Percentiles rank a stretch among this genome's conserved stretches.
Conservation (phyloP, 1,139 yeast genomes). For the Kurtzmaniella quercitrusa region DNA sequence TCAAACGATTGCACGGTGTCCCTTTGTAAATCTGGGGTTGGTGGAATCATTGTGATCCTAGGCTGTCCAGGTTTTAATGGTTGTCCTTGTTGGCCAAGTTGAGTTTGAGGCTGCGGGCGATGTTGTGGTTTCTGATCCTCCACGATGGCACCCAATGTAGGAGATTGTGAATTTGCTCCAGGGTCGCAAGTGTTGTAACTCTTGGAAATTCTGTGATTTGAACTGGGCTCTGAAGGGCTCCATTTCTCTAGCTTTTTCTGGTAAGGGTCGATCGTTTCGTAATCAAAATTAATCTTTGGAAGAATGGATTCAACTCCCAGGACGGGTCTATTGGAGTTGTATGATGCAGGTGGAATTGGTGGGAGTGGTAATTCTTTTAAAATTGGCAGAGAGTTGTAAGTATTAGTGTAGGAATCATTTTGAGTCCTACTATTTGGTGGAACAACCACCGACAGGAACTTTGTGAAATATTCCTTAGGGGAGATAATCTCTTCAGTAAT, state of each 20-base stretch:
- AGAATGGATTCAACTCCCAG: slow-evolving; percentile 2
- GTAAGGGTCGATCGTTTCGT: background rate
- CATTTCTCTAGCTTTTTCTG: background rate
- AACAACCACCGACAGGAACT: slow-evolving; percentile 15
- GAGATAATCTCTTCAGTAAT: slow-evolving; percentile 63
- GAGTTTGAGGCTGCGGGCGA: background rate
- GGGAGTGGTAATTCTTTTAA: slow-evolving; percentile 27
- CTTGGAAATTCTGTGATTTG: background rate
- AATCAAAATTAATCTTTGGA: background rate
- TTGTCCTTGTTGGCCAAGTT: background rate
- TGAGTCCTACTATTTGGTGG: background rate
- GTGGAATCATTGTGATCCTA: background rate
- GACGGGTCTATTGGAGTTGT: slow-evolving; percentile 9
- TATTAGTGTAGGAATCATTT: too few relatives aligned
- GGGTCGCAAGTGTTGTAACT: background rate
- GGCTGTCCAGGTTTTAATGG: background rate
- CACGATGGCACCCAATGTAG: background rate
- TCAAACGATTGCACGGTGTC: background rate
- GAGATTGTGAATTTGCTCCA: background rate
- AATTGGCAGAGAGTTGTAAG: background rate
- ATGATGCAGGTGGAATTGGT: slow-evolving; percentile 23
- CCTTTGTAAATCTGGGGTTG: background rate
- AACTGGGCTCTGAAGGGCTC: background rate
- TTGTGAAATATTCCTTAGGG: slow-evolving; percentile 34
- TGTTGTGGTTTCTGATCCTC: background rate